Percentiles rank a stretch among this genome's conserved stretches.
Conservation (phyloP, 2,329 filamentous ascomycete genomes). For the Apiospora arundinis region DNA sequence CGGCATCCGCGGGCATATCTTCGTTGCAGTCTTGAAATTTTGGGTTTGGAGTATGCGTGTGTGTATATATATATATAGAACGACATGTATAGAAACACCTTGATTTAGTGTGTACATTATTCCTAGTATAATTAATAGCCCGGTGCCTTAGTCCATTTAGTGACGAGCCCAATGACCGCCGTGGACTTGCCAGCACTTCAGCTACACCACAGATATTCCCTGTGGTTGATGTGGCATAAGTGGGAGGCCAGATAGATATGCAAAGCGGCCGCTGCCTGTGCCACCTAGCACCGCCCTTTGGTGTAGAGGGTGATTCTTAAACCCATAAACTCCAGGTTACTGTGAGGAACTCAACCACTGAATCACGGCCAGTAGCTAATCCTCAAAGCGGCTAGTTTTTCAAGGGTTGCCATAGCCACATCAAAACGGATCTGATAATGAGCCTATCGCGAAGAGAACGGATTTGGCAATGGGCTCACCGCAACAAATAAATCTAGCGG, state of each 20-base stretch:
- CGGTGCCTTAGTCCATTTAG: background rate
- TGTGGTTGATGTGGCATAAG: no score
- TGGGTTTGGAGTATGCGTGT: background rate
- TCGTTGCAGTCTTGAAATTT: background rate
- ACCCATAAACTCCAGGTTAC: background rate
- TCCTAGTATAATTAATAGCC: background rate
- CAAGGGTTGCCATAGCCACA: no score
- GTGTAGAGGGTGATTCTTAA: no score
- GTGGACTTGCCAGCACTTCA: no score
- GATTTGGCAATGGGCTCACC: no score
- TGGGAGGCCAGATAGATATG: background rate
- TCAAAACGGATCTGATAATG: no score
- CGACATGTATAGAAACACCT: background rate
- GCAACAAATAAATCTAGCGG: no score
- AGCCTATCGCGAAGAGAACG: no score
- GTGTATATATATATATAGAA: background rate
- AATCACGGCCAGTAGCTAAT: no score
- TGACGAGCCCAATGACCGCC: background rate
- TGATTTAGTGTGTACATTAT: background rate
- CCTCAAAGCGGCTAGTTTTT: no score
- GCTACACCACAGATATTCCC: no score
- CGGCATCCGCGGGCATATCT: slow-evolving; percentile 7
- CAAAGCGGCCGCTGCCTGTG: background rate
- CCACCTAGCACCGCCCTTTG: background rate
- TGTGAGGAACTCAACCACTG: background rate